Base-by-base conservation (phyloP, 257 asterid genomes). In the Leonotis leonurus region DNA sequence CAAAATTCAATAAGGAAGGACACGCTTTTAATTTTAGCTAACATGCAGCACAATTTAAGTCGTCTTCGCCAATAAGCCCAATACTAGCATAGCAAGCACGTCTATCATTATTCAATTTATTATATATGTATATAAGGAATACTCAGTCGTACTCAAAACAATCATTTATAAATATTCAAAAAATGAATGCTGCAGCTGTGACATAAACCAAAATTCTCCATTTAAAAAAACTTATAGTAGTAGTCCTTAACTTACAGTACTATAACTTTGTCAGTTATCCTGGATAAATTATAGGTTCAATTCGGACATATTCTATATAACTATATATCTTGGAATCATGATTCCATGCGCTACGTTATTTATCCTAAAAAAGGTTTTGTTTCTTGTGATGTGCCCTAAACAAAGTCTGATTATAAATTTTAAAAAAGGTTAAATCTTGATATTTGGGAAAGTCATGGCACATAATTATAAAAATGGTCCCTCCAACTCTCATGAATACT, bases 381-480 rank as follows among this genome's bases (percentile, higher is more conserved):
- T 26, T 27, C 7, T 43, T 6, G 3, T 9, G 35, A 30, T 44
- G 5, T 48, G 12, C 30, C 25, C 6, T 49, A 36, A 49, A 33
- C 24, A 25, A 54, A 30, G 18, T 41, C 12, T 68, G 29, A 24
- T 37, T 17, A 25, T 41, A 30, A 30, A 2, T 24, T 36, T 10
- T 26, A 11, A 17, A 54, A n/a, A 53, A 13, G 9, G 41, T 29
- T 27, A 49, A 18, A 50, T 65, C 68, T 71, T 49, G 72, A 53
- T 48, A 57, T 71, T 36, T 48, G 71, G 37, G 29, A 71, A 56
- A 50, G 44, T 17, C 7, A 21, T 52, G 60, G 25, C 44, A 62
- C 56, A 70, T 26, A 64, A 57, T 56, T 40, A 57, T 51, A 68
- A 22, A 35, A 24, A 17, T 25, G 33, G 21, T 4, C 33, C 36